phyloP scores from a whole-genome alignment of 805 yeast species.

The Candida ficus region DNA sequence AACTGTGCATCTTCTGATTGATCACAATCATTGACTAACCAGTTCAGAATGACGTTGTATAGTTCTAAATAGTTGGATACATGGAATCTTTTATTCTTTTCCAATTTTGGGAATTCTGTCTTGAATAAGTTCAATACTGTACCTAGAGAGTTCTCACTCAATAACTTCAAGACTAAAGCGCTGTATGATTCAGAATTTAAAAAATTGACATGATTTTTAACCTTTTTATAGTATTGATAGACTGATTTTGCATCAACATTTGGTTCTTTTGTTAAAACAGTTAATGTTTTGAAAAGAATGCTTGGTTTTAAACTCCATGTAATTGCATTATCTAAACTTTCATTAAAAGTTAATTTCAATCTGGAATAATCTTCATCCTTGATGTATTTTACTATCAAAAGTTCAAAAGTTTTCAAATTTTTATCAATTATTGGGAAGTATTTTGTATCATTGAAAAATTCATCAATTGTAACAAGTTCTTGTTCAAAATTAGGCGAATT shows the following conservation, averaged over 20 bases:
- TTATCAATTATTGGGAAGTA: constrained; percentile 1
- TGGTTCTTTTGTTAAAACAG: constrained; percentile 23
- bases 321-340: constrained; percentile 33
- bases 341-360: constrained; percentile 29
- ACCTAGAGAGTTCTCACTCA: constrained; percentile 31
- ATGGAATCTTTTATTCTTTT: constrained; percentile 13
- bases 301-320: constrained; percentile 34
- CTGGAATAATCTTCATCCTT: neutral
- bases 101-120: constrained; percentile 34
- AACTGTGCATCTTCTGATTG: constrained; percentile 45
- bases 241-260: constrained; percentile 23
- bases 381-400: constrained; percentile 12
- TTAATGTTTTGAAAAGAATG: constrained; percentile 26
- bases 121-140: constrained; percentile 39
- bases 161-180: constrained; percentile 32
- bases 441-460: neutral
- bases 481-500: neutral
- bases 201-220: constrained; percentile 34
- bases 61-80: constrained; percentile 30
- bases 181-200: constrained; percentile 35
- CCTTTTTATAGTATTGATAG: constrained; percentile 34
- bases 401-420: constrained; percentile 8
- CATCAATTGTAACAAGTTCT: neutral
- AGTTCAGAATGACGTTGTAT: constrained; percentile 38
- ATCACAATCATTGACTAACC: constrained; percentile 34